Percentiles rank a stretch among this genome's conserved stretches.
These are phyloP conservation scores for Pinus tabuliformis DNA, from an alignment of 75 land plant species.

Conservation along the genomic window DNA sequence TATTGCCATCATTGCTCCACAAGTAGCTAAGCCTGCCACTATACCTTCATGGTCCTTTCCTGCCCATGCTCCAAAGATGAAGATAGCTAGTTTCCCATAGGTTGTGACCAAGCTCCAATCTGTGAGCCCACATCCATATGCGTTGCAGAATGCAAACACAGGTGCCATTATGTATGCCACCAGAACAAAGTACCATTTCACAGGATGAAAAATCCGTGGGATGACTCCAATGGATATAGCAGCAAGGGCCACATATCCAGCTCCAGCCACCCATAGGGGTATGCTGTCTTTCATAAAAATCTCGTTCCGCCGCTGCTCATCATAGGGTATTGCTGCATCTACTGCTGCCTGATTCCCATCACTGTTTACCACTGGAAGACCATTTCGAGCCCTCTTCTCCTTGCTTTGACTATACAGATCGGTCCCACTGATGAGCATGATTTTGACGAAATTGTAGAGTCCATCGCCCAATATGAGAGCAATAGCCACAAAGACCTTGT, in stretches of 20 bases:
- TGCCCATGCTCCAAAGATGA: constrained; percentile 62
- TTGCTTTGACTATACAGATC: background rate
- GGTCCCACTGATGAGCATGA: constrained; percentile 7
- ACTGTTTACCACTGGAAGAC: background rate
- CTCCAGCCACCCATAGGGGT: constrained; percentile 28
- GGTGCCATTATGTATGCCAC: constrained; percentile 53
- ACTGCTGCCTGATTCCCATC: background rate
- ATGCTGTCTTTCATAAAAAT: constrained; percentile 41
- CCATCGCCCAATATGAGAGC: constrained; percentile 29
- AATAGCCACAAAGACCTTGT: constrained; percentile 32
- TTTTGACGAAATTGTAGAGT: constrained; percentile 18
- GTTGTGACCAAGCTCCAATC: constrained; percentile 62
- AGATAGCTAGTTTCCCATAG: constrained; percentile 66
- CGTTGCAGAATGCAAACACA: constrained; percentile 52
- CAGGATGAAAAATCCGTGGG: constrained; percentile 34
- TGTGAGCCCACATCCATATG: constrained; percentile 63
- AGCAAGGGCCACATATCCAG: constrained; percentile 30
- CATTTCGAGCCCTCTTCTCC: background rate
- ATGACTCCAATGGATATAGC: constrained; percentile 26
- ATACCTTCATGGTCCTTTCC: constrained; percentile 44
- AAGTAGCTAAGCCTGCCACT: constrained; percentile 48
- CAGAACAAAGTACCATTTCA: constrained; percentile 38
- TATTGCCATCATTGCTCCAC: constrained; percentile 66
- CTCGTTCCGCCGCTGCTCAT: constrained; percentile 18
- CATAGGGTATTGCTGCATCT: background rate